Percentiles rank a stretch among this genome's conserved stretches.
Conservation (phyloP, 345 rosid genomes). For the Eucalyptus sideroxylon region DNA sequence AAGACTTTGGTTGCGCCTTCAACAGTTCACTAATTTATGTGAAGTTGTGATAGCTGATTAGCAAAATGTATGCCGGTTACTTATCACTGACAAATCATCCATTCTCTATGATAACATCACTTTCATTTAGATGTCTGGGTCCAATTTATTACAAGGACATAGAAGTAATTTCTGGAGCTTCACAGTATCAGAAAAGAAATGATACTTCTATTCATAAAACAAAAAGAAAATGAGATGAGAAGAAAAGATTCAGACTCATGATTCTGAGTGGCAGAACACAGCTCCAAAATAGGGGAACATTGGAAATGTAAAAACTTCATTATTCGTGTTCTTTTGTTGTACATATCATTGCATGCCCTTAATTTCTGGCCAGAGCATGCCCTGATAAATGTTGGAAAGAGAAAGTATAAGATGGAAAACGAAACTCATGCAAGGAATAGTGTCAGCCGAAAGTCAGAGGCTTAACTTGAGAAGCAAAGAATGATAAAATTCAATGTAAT, state of each 20-base stretch:
- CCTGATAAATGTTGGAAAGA: background rate
- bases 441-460: background rate
- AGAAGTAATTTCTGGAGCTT: background rate
- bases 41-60: background rate
- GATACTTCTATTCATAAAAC: background rate
- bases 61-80: background rate
- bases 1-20: background rate
- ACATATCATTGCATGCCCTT: background rate
- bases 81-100: background rate
- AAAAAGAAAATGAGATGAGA: background rate
- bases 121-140: background rate
- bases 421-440: background rate
- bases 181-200: background rate
- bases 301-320: background rate
- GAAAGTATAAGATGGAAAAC: background rate
- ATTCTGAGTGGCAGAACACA: background rate
- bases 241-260: background rate
- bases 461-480: background rate
- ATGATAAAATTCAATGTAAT: background rate
- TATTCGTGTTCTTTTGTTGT: background rate
- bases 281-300: background rate
- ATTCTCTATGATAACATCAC: background rate
- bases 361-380: background rate
- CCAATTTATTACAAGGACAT: background rate
- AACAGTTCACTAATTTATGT: background rate